Evolutionary conservation across 2,329 filamentous ascomycete genomes (phyloP).

Genomic region (Diaporthe citriasiana): DNA sequence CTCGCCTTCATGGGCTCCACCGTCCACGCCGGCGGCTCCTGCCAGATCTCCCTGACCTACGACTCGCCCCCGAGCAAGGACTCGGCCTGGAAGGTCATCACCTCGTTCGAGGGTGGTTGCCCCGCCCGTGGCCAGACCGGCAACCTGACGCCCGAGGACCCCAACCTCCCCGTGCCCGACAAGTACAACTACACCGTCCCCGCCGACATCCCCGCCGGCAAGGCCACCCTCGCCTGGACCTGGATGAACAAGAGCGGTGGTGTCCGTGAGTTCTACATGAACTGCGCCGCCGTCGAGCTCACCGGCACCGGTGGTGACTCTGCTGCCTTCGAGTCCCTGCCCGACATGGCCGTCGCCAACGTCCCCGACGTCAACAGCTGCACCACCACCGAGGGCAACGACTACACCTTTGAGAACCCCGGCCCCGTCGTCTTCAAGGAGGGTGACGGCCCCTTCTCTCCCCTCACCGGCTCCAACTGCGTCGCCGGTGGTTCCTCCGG

Average conservation of each 20-base stretch:
- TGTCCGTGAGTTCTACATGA: constrained; percentile 85
- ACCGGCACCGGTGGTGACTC: constrained; percentile 56
- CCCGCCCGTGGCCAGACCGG: constrained; percentile 64
- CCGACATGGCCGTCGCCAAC: constrained; percentile 83
- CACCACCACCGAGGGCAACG: constrained; percentile 64
- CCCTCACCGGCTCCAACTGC: constrained; percentile 28
- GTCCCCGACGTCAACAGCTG: constrained; percentile 64
- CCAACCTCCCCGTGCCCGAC: constrained; percentile 65
- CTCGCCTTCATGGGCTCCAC: constrained; percentile 75
- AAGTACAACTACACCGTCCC: constrained; percentile 73
- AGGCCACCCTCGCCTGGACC: constrained; percentile 80
- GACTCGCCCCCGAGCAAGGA: constrained; percentile 78
- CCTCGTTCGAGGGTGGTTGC: constrained; percentile 69
- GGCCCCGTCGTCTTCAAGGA: constrained; percentile 17
- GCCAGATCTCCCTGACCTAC: constrained; percentile 82
- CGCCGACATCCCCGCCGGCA: constrained; percentile 68
- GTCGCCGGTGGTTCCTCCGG: constrained; percentile 18
- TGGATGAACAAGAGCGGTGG: constrained; percentile 85
- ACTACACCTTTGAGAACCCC: constrained; percentile 66
- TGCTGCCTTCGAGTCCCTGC: constrained; percentile 72
- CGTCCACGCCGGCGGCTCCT: constrained; percentile 78
- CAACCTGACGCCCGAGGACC: constrained; percentile 61
- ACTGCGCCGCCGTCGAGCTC: constrained; percentile 81
- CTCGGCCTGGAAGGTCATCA: constrained; percentile 63
- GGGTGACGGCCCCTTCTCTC: constrained; percentile 28